Evolutionary conservation across 179 eudicot species (phyloP), one percentile per base, ranked within the genome.

Genomic region (Amaranthus tricolor): DNA sequence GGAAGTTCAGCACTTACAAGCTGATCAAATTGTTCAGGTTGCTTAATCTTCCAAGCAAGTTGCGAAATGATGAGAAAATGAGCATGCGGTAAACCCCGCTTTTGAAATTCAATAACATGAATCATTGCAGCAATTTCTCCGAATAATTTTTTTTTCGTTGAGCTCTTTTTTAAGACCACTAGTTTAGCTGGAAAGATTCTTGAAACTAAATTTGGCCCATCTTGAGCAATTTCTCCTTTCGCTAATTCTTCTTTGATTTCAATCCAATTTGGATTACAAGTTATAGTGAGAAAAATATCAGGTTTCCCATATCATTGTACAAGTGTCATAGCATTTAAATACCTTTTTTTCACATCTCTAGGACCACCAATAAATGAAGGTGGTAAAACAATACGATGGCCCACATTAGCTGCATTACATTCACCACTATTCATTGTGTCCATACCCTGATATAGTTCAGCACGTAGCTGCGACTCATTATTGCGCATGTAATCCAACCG

Each of bases 281-380:
- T 31, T 31, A 31, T 31, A 1, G 40, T 31, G 40, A 31, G 40
- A 31, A 31, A 31, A 31, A 31, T n/a, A n/a, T n/a, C n/a, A n/a
- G n/a, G n/a, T n/a, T n/a, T n/a, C n/a, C n/a, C 50, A 66, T 10
- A 17, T 13, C 50, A 20, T 15, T 24, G 55, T 24, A 53, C 47
- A 15, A 15, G 9, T 1, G 70, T 7, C 5, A n/a, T 66, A 45
- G 54, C 70, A 66, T 51, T 51, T 13, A 51, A 51, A 7, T 51
- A 51, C 6, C n/a, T 21, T 66, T 66, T 66, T 12, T 48, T 54
- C 77, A 78, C 56, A 54, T 78, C 53, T 17, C 81, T 12, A 14
- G 72, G 61, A 0, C 77, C 77, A 5, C 77, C 81, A 2, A 67
- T 57, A 17, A 73, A 78, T 3, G 63, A 14, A 0, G 69, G 53